These are phyloP conservation scores for Symbiodinium natans DNA, from an alignment of 73 alveolate species.

Conservation along the genomic window DNA sequence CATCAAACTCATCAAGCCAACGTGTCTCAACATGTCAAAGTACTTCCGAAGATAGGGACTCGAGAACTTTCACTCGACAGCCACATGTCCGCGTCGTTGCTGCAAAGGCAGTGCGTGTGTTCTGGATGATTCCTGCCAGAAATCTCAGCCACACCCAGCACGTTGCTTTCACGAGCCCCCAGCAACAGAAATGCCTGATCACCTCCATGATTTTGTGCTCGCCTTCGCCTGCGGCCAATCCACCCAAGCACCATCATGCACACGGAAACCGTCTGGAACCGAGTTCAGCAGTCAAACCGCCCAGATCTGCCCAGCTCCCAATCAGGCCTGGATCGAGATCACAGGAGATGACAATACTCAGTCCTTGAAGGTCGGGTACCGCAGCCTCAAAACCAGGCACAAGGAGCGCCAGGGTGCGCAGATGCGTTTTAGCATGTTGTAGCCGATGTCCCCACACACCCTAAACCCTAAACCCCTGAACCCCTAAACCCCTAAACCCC, in stretches of 20 bases:
- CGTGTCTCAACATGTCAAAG: background rate
- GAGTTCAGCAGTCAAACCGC: background rate
- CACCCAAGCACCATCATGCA: no score
- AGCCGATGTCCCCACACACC: no score
- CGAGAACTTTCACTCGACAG: background rate
- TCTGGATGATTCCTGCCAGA: constrained; percentile 72
- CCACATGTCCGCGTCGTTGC: constrained; percentile 60
- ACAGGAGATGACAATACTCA: constrained; percentile 76
- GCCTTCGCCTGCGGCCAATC: constrained; percentile 48
- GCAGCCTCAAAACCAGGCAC: background rate
- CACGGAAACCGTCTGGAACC: no score
- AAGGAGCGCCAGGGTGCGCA: no score
- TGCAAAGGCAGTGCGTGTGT: constrained; percentile 90
- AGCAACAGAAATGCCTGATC: no score
- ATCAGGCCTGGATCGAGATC: constrained; percentile 80
- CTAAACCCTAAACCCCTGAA: no score
- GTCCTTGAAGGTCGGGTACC: constrained; percentile 37
- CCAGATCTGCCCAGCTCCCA: no score
- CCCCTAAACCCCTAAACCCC: no score
- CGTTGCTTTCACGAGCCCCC: no score
- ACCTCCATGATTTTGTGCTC: constrained; percentile 91
- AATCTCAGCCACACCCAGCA: no score
- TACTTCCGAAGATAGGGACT: background rate
- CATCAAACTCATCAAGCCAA: background rate
- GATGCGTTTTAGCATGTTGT: no score